Evolutionary conservation across 192 early-diverging fungal genomes (phyloP), one percentile per base, ranked within the genome.

Genomic region (Mortierella antarctica): DNA sequence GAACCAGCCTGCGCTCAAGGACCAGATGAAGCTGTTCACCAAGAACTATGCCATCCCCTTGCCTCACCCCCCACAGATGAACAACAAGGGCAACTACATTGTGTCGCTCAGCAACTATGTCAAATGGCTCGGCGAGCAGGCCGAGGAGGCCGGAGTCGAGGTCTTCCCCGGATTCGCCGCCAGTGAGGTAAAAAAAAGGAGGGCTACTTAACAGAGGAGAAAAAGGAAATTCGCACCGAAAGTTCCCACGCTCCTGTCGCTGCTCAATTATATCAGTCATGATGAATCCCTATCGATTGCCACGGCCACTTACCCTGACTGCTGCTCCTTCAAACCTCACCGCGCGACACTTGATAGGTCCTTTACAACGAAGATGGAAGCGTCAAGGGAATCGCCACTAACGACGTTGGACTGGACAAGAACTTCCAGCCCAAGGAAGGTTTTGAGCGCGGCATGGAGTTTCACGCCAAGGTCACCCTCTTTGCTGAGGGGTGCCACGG

Each of bases 401-500:
- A 96, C 82, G 98, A 99, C 74, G 95, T 97, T 23, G 98, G 98
- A 7, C 88, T 99, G 62, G 93, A 92, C 74, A 94, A 93, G 82
- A 86, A 92, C 71, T 96, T 96, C 68, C 79, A 85, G 74, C 97
- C 94, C 57, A 97, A 96, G 86, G 93, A 96, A 41, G 92, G 83
- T 46, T 99, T 95, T 82, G 95, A 96, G 68, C 92, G 93, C 11
- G 98, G 98, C 12, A 98, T 99, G 92, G 95, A 94, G 82, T 89
- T 99, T 63, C 94, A 92, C 47, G 96, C 95, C 57, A 96, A 95
- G 80, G 90, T 98, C 31, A 98, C 97, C 21, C 81, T 98, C 44
- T 96, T 99, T 86, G 98, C 95, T 40, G 98, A 99, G 82, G 98
- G 98, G 31, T 99, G 98, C 84, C 98, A 99, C 73, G 97, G 98